Evolutionary conservation across 129 eudicot genomes (phyloP).

Genomic region (Flaveria robusta): DNA sequence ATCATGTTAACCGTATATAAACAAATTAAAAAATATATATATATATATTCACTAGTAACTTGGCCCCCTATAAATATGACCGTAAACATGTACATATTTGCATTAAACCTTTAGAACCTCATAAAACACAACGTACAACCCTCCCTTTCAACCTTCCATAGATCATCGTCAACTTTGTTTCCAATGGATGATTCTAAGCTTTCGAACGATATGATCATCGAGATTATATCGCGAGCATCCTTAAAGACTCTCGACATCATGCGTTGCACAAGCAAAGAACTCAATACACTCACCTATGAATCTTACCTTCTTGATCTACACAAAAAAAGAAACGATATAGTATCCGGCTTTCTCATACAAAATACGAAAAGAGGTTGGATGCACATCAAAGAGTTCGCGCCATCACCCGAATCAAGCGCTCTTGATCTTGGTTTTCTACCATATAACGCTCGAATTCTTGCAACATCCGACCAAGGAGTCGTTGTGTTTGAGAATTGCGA

Average conservation of each 20-base stretch:
- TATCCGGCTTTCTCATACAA: slow-evolving; percentile 28
- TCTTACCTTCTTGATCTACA: slow-evolving; percentile 1
- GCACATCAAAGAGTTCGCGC: slow-evolving; percentile 25
- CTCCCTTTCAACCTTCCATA: background rate
- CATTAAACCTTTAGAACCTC: background rate
- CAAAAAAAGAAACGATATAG: slow-evolving; percentile 10
- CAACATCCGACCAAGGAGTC: slow-evolving; percentile 23
- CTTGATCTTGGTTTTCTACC: slow-evolving; percentile 24
- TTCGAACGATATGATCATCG: slow-evolving; percentile 1
- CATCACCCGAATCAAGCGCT: background rate
- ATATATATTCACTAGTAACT: too few species aligned
- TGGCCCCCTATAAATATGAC: background rate
- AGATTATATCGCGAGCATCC: slow-evolving; percentile 20
- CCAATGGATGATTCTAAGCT: slow-evolving; percentile 17
- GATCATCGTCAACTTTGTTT: background rate
- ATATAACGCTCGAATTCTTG: background rate
- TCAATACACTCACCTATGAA: background rate
- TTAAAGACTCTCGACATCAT: slow-evolving; percentile 21
- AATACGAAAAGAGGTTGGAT: background rate
- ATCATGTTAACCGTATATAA: background rate
- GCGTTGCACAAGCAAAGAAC: slow-evolving; percentile 14
- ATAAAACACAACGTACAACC: background rate
- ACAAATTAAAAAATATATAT: too few species aligned
- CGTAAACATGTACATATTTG: background rate
- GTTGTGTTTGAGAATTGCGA: slow-evolving; percentile 5